Percentiles rank a stretch among this genome's conserved stretches.
Conservation (phyloP, 306 rosid species). For the Arachis stenosperma region DNA sequence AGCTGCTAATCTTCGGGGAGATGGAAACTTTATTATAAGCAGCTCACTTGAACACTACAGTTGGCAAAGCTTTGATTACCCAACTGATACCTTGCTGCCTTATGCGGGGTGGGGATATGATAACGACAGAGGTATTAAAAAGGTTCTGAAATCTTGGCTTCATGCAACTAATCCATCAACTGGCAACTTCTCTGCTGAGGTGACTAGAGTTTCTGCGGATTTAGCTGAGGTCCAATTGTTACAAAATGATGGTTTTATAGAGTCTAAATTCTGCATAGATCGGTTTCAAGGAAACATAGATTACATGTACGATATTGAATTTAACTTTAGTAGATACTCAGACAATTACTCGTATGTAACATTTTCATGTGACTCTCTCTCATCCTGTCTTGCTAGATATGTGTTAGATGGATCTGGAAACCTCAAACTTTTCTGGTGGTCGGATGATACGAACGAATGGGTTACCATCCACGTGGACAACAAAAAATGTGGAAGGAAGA, state of each 20-base stretch:
- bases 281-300: too few relatives aligned
- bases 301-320: too few relatives aligned
- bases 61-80: conserved; percentile 59
- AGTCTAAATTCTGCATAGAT: background rate
- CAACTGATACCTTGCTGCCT: conserved; percentile 51
- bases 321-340: background rate
- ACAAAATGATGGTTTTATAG: background rate
- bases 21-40: conserved; percentile 38
- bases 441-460: background rate
- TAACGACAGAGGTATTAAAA: conserved; percentile 21
- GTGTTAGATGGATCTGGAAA: conserved; percentile 42
- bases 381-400: background rate
- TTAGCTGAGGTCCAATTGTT: background rate
- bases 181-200: conserved; percentile 34
- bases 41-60: background rate
- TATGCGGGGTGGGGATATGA: conserved; percentile 42
- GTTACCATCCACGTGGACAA: background rate
- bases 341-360: background rate
- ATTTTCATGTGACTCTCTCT: background rate
- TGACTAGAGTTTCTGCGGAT: background rate
- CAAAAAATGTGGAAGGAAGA: background rate
- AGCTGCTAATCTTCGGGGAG: conserved; percentile 32
- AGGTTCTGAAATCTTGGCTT: conserved; percentile 34
- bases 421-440: conserved; percentile 34
- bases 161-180: conserved; percentile 36